Conservation (phyloP, 179 eudicot species). For the Silene noctiflora region DNA sequence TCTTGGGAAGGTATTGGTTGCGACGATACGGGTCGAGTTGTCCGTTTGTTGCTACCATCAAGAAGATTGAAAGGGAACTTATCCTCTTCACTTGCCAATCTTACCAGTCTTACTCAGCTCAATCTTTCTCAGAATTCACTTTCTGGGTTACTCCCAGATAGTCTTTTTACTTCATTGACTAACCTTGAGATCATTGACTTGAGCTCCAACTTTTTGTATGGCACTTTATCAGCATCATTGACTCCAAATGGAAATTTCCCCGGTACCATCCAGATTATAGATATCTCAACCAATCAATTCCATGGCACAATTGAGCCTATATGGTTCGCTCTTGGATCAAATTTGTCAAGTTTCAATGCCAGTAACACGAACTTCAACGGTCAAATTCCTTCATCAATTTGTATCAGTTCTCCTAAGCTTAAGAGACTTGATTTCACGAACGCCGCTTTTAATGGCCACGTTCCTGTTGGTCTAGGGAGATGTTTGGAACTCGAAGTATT, state of each 20-base stretch:
- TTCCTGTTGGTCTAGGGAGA: slow-evolving; percentile 46
- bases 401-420: slow-evolving; percentile 39
- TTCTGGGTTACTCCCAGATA: slow-evolving; percentile 56
- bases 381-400: slow-evolving; percentile 49
- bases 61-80: slow-evolving; percentile 52
- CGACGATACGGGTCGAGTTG: slow-evolving; percentile 46
- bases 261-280: slow-evolving; percentile 31
- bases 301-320: slow-evolving; percentile 45
- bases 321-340: slow-evolving; percentile 34
- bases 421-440: slow-evolving; percentile 56
- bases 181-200: slow-evolving; percentile 55
- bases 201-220: slow-evolving; percentile 59
- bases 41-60: slow-evolving; percentile 42
- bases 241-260: slow-evolving; percentile 35
- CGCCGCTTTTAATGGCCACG: slow-evolving; percentile 45
- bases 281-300: slow-evolving; percentile 67
- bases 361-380: slow-evolving; percentile 64
- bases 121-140: slow-evolving; percentile 62
- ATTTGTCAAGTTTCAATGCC: slow-evolving; percentile 51
- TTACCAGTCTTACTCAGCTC: slow-evolving; percentile 51
- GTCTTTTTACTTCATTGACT: slow-evolving; percentile 50
- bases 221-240: slow-evolving; percentile 34
- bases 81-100: slow-evolving; percentile 43
- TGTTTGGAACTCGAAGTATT: slow-evolving; percentile 51
- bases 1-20: slow-evolving; percentile 76